Evolutionary conservation across 129 eudicot genomes (phyloP).

Genomic region (Flaveria brownii): DNA sequence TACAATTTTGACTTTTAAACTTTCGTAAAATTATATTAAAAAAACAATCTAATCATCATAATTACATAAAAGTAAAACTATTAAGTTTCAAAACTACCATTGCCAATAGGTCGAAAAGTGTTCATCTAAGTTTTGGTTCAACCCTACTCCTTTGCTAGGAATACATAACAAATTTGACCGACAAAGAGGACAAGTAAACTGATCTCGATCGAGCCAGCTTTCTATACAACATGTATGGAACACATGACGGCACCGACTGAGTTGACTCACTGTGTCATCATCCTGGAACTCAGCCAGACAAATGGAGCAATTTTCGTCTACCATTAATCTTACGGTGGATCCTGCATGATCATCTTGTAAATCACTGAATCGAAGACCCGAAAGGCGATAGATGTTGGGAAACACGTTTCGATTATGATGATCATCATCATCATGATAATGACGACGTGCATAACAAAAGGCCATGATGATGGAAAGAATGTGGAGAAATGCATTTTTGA

Average conservation of each 20-base stretch:
- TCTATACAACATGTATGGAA: slow-evolving; percentile 62
- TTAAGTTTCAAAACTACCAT: slow-evolving; percentile 14
- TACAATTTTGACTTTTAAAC: too few relatives aligned
- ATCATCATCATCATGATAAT: background rate
- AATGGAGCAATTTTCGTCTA: slow-evolving; percentile 52
- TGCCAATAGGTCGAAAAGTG: slow-evolving; percentile 26
- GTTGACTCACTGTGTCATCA: slow-evolving; percentile 56
- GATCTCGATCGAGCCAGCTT: slow-evolving; percentile 45
- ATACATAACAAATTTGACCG: slow-evolving; percentile 44
- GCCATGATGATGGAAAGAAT: slow-evolving; percentile 7
- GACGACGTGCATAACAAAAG: background rate
- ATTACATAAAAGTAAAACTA: too few relatives aligned
- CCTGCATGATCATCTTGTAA: slow-evolving; percentile 1
- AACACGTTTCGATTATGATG: slow-evolving; percentile 1
- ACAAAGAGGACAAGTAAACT: slow-evolving; percentile 52
- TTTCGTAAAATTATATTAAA: too few relatives aligned
- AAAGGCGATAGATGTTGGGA: slow-evolving; percentile 29
- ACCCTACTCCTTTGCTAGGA: slow-evolving; percentile 15
- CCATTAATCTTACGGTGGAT: background rate
- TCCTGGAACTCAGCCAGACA: slow-evolving; percentile 57
- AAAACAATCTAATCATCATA: too few relatives aligned
- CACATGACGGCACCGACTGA: slow-evolving; percentile 52
- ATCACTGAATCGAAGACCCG: slow-evolving; percentile 24
- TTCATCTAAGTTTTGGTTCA: slow-evolving; percentile 18
- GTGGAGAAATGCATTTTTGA: slow-evolving; percentile 32